Evolutionary conservation across 768 basidiomycete genomes (phyloP), one percentile per base, ranked within the genome.

Genomic region (Mycena vitilis): DNA sequence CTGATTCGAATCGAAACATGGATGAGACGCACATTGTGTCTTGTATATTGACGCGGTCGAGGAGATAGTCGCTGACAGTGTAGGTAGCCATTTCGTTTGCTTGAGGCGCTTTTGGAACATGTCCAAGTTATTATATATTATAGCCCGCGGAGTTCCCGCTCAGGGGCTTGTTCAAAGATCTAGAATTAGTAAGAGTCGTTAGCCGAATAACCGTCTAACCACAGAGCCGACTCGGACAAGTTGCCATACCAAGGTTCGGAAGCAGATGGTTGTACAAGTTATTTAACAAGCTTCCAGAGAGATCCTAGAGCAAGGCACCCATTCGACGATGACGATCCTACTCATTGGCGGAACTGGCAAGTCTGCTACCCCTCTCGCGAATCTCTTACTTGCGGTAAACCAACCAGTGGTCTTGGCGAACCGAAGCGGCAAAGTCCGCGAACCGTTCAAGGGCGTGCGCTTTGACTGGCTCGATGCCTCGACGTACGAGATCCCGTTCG

Each of bases 271-370:
- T 30, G 5, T 30, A 30, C 30, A 30, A 30, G 3, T 30, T 42
- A 42, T 45, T 45, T 45, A 45, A 45, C 13, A 2, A 45, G 40
- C 2, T 42, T 2, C 44, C 30, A 30, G 30, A 30, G 30, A 30
- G 30, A 30, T 30, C 30, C 2, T 30, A 30, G 30, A 30, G 30
- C 30, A 30, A 30, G 30, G 30, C 30, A 30, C 5, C 30, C 30
- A 30, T 45, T 45, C 18, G 30, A 63, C 20, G 58, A 79, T 80
- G 79, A 77, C 79, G n/a, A 79, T 77, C 42, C 75, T 81, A n/a
- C 66, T 81, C 69, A 78, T 74, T 56, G 81, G 80, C 5, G 81
- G 78, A n/a, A 80, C 80, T 12, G 81, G 80, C 11, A 79, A 78
- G 44, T 78, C 79, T 5, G 75, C 77, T 5, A 60, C 67, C 1